Conservation (phyloP, 164 flowering plant species). For the Hamamelis virginiana region DNA sequence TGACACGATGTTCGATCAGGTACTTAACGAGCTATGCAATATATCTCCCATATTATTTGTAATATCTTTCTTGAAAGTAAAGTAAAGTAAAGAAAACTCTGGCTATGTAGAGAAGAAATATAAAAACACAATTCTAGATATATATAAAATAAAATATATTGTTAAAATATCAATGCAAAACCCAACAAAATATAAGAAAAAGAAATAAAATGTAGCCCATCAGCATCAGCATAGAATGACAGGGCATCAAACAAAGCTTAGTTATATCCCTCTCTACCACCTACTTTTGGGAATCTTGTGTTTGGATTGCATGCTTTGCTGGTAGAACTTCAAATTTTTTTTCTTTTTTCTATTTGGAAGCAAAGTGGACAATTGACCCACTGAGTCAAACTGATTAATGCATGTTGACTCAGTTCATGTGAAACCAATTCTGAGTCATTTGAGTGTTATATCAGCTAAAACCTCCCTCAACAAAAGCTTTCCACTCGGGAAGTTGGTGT, state of each 20-base stretch:
- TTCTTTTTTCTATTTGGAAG: too few relatives aligned
- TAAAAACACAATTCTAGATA: too few relatives aligned
- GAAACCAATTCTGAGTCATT: background rate
- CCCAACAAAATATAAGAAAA: background rate
- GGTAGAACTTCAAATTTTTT: background rate
- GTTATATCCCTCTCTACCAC: conserved; percentile 11
- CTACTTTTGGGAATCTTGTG: conserved; percentile 28
- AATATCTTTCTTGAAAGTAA: too few relatives aligned
- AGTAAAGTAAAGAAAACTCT: too few relatives aligned
- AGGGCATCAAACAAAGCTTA: conserved; percentile 3
- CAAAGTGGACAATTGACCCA: background rate
- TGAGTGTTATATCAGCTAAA: conserved; percentile 28
- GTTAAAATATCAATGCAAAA: too few relatives aligned
- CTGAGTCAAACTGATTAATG: background rate
- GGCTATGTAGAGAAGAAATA: too few relatives aligned
- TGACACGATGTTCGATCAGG: too few relatives aligned
- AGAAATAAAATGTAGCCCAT: background rate
- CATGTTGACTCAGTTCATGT: background rate
- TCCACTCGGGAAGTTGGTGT: conserved; percentile 11
- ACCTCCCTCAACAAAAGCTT: conserved; percentile 34
- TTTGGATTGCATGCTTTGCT: conserved; percentile 20
- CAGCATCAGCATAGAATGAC: conserved; percentile 14
- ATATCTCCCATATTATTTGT: too few relatives aligned
- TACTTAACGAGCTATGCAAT: too few relatives aligned
- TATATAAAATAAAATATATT: too few relatives aligned